These are phyloP conservation scores for Talaromyces islandicus DNA, from an alignment of 2,329 filamentous ascomycete genomes.

Conservation along the genomic window DNA sequence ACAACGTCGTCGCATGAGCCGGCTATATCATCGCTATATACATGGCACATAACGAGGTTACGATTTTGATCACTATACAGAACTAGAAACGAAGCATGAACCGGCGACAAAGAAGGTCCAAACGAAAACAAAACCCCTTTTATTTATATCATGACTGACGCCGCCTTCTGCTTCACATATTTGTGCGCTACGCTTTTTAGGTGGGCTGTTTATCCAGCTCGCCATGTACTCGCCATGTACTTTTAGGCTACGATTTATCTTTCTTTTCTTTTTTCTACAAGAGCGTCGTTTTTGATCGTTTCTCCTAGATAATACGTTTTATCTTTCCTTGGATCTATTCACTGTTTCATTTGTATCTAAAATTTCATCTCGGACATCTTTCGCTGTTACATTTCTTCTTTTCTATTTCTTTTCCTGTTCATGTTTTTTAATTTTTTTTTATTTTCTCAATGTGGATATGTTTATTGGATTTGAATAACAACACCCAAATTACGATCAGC, in stretches of 20 bases:
- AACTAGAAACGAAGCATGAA: background rate
- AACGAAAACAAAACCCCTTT: background rate
- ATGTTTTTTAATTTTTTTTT: background rate
- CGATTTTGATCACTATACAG: background rate
- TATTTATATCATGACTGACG: background rate
- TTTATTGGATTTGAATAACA: background rate
- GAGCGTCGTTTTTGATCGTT: background rate
- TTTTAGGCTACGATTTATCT: background rate
- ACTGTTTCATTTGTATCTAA: background rate
- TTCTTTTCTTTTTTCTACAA: background rate
- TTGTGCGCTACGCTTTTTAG: background rate
- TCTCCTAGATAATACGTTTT: slow-evolving; percentile 3
- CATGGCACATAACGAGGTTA: background rate
- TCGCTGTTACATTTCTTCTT: background rate
- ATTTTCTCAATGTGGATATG: background rate
- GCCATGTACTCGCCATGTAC: slow-evolving; percentile 10
- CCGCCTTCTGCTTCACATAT: background rate
- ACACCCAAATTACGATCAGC: background rate
- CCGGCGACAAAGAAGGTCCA: background rate
- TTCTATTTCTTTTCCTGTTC: background rate
- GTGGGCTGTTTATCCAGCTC: background rate
- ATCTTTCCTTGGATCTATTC: slow-evolving; percentile 7
- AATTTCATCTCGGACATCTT: slow-evolving; percentile 4
- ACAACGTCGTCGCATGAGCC: background rate
- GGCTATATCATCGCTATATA: background rate